Conservation (phyloP, 495 filamentous ascomycete species). For the Evernia prunastri region DNA sequence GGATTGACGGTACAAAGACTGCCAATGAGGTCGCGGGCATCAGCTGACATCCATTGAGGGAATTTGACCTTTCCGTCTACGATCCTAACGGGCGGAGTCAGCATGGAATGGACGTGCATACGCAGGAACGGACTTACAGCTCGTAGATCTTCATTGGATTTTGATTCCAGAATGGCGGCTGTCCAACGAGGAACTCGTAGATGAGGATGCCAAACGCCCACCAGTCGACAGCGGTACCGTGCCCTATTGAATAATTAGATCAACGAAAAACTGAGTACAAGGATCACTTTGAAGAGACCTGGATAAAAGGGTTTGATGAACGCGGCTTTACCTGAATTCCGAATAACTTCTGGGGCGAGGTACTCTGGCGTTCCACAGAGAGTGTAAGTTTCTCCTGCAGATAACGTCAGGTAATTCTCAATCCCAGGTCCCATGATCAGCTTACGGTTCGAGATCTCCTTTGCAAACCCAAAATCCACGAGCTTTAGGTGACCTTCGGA, state of each 20-base stretch:
- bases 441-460: slow-evolving; percentile 60
- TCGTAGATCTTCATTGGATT: slow-evolving; percentile 97
- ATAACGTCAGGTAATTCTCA: background rate
- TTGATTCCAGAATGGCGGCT: slow-evolving; percentile 94
- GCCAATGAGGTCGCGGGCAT: slow-evolving; percentile 77
- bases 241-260: slow-evolving; percentile 43
- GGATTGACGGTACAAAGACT: slow-evolving; percentile 86
- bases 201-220: slow-evolving; percentile 96
- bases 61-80: slow-evolving; percentile 67
- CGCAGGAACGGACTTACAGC: slow-evolving; percentile 44
- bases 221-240: slow-evolving; percentile 97
- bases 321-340: slow-evolving; percentile 56
- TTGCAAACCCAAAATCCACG: slow-evolving; percentile 98
- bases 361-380: slow-evolving; percentile 96
- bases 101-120: slow-evolving; percentile 1
- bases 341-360: slow-evolving; percentile 91
- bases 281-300: slow-evolving; percentile 10
- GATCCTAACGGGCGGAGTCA: slow-evolving; percentile 44
- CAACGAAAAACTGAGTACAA: slow-evolving; percentile 1
- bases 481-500: slow-evolving; percentile 89
- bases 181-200: slow-evolving; percentile 92
- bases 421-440: slow-evolving; percentile 9
- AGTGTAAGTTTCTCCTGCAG: slow-evolving; percentile 78
- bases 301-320: slow-evolving; percentile 14
- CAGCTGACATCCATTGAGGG: slow-evolving; percentile 60